phyloP scores from a whole-genome alignment of 805 yeast genomes.

The Saccharomycopsis guyanensis region DNA sequence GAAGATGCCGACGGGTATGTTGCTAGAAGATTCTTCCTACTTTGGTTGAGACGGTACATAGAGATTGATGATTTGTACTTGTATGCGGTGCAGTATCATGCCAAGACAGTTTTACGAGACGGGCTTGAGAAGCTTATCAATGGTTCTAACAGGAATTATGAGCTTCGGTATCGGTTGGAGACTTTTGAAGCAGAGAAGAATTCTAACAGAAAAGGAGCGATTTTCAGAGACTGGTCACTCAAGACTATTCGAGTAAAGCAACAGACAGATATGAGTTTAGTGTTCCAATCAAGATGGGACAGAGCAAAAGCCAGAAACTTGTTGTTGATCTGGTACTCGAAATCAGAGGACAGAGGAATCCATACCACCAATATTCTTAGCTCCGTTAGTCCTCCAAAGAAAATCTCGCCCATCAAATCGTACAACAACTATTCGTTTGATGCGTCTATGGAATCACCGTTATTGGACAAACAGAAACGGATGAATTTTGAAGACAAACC shows the following conservation, averaged over 20 bases:
- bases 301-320: slow-evolving; percentile 9
- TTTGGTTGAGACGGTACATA: background rate
- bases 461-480: slow-evolving; percentile 11
- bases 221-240: slow-evolving; percentile 11
- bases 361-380: background rate
- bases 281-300: slow-evolving; percentile 12
- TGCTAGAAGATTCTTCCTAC: slow-evolving; percentile 4
- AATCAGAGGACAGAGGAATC: background rate
- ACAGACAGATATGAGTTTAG: slow-evolving; percentile 5
- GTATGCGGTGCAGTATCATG: slow-evolving; percentile 1
- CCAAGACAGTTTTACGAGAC: background rate
- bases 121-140: slow-evolving; percentile 7
- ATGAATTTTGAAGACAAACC: background rate
- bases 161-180: slow-evolving; percentile 9
- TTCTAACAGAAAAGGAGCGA: slow-evolving; percentile 1
- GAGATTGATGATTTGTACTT: slow-evolving; percentile 5
- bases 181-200: slow-evolving; percentile 3
- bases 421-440: slow-evolving; percentile 2
- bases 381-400: background rate
- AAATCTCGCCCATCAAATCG: slow-evolving; percentile 18
- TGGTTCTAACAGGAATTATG: slow-evolving; percentile 11
- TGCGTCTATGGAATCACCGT: slow-evolving; percentile 10
- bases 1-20: background rate
- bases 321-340: slow-evolving; percentile 15
- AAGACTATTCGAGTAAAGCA: slow-evolving; percentile 15